Percentiles rank a stretch among this genome's conserved stretches.
Evolutionary conservation across 1,139 yeast species (phyloP).

Genomic region (Blastobotrys serpentis): DNA sequence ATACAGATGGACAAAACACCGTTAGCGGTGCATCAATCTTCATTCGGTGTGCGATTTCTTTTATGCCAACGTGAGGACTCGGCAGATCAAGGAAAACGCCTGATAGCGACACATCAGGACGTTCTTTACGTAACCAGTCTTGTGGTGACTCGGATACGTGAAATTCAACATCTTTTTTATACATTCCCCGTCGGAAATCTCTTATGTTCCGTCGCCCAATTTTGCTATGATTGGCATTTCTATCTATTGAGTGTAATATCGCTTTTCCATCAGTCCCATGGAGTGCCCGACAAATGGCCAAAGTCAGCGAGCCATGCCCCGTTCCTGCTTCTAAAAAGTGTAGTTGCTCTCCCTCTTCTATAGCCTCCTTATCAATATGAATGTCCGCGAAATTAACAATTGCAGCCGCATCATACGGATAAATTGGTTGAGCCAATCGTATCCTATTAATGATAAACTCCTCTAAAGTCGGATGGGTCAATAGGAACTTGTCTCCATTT

Average conservation of each 20-base stretch:
- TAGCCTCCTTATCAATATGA: conserved; percentile 36
- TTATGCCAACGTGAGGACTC: conserved; percentile 39
- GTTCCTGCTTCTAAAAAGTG: conserved; percentile 53
- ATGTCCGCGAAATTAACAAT: conserved; percentile 48
- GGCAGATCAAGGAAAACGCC: conserved; percentile 50
- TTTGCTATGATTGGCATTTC: conserved; percentile 40
- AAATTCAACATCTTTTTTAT: conserved; percentile 44
- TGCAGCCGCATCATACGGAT: conserved; percentile 48
- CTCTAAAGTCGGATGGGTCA: conserved; percentile 44
- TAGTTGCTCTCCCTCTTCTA: conserved; percentile 23
- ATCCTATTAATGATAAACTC: conserved; percentile 43
- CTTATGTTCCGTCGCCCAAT: conserved; percentile 42
- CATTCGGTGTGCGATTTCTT: conserved; percentile 36
- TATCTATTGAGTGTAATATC: conserved; percentile 46
- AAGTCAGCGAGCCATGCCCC: conserved; percentile 50
- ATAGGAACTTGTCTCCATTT: conserved; percentile 32
- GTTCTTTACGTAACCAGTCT: conserved; percentile 39
- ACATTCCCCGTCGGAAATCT: conserved; percentile 44
- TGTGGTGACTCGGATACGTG: conserved; percentile 44
- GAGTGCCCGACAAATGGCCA: conserved; percentile 44
- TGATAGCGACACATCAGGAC: conserved; percentile 21
- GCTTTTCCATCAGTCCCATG: conserved; percentile 37
- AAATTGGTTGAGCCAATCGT: conserved; percentile 51
- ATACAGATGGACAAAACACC: conserved; percentile 48
- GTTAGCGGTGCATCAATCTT: conserved; percentile 45